phyloP scores from a whole-genome alignment of 495 filamentous ascomycete species.

The Elaphomyces granulatus region DNA sequence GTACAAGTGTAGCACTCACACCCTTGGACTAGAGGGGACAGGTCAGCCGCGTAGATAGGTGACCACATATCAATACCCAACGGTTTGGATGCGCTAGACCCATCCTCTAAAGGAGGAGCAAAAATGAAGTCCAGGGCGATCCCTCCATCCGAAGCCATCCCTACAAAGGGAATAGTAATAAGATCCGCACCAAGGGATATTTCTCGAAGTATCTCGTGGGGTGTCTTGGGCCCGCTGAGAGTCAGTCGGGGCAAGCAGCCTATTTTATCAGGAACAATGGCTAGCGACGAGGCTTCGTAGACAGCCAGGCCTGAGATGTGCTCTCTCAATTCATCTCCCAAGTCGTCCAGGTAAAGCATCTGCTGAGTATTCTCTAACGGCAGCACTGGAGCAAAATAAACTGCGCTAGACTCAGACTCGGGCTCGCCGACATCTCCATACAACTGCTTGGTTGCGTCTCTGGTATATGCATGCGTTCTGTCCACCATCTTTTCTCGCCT shows the following conservation, averaged over 20 bases:
- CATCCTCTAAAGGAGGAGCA: slow-evolving; percentile 26
- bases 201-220: slow-evolving; percentile 48
- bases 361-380: slow-evolving; percentile 63
- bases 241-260: slow-evolving; percentile 55
- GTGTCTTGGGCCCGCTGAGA: slow-evolving; percentile 50
- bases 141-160: slow-evolving; percentile 63
- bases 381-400: slow-evolving; percentile 67
- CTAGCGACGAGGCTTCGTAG: slow-evolving; percentile 58
- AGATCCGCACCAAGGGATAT: background rate
- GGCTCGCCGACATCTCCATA: slow-evolving; percentile 24
- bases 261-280: slow-evolving; percentile 43
- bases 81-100: slow-evolving; percentile 17
- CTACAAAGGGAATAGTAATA: slow-evolving; percentile 59
- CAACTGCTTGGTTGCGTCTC: slow-evolving; percentile 36
- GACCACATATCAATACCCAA: slow-evolving; percentile 70
- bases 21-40: slow-evolving; percentile 38
- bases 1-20: slow-evolving; percentile 80
- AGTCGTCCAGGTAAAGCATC: slow-evolving; percentile 55
- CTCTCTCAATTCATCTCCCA: slow-evolving; percentile 38
- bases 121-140: slow-evolving; percentile 75
- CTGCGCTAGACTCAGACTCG: slow-evolving; percentile 21
- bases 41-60: slow-evolving; percentile 36
- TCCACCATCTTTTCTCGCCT: slow-evolving; percentile 72
- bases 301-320: slow-evolving; percentile 65
- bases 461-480: slow-evolving; percentile 60